Base-by-base conservation (phyloP, 192 early-diverging fungal genomes). In the Coemansia aciculifera region DNA sequence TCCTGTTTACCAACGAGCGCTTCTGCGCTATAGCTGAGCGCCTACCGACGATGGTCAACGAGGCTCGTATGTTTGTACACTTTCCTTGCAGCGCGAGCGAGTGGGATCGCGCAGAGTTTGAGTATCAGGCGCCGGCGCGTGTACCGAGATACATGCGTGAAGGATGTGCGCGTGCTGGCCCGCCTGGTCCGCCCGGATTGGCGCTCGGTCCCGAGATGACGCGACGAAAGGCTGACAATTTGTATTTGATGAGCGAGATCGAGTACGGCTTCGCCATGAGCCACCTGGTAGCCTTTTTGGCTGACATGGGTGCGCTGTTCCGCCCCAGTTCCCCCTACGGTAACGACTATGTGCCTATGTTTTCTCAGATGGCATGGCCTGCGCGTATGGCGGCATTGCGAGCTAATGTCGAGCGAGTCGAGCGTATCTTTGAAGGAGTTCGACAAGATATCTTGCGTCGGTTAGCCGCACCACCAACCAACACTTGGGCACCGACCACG, bases 261-360 rank as follows among this genome's bases (percentile, higher is more conserved):
- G 79, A 82, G 71, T 82, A 82, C 56, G 79, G 79, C n/a, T 82
- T 82, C 27, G 63, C 79, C 8, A 82, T 82, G 79, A 75, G 79
- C 71, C 79, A 82, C 32, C 72, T 82, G 59, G 79, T 82, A 31
- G 71, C 79, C 11, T 82, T 82, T 38, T 43, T 82, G 74, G 74
- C 74, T 8, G 71, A 77, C 66, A 77, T 82, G 71, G 73, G 79
- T 29, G n/a, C 71, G 31, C 71, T 82, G 23, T 82, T 82, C 63
- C 71, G 74, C 17, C 79, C 79, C 57, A 74, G 71, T 24, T 69
- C 79, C 59, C 79, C 79, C 6, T 82, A 82, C 56, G 72, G 71
- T 64, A 82, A 82, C 71, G 79, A 82, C 64, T 82, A 82, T 49
- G 70, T 69, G 40, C 74, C 67, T 12, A 51, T 73, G 62, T 82